Conservation (phyloP, 495 filamentous ascomycete species). For the Penicillium roqueforti region DNA sequence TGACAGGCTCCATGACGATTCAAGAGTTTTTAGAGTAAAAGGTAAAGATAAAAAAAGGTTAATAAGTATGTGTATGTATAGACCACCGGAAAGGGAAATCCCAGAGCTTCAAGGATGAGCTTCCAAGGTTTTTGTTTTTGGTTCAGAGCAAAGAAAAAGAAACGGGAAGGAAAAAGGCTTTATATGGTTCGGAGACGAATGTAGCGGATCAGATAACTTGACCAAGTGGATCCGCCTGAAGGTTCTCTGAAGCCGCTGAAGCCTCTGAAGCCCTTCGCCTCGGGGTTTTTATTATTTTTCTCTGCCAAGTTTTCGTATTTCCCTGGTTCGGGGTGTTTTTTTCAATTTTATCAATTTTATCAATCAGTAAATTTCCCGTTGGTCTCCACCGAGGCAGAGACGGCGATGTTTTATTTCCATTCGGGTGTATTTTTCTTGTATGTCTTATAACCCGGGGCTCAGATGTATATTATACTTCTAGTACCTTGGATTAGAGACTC, state of each 20-base stretch:
- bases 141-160: too few species aligned
- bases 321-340: not conserved
- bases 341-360: slow-evolving; percentile 24
- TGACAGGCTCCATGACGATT: slow-evolving; percentile 19
- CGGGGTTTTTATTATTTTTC: too few species aligned
- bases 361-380: slow-evolving; percentile 21
- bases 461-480: too few species aligned
- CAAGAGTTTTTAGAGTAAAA: not conserved
- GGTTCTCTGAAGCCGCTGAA: not conserved
- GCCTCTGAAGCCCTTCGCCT: too few species aligned
- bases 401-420: not conserved
- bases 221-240: slow-evolving; percentile 16
- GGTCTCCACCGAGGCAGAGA: not conserved
- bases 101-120: not conserved
- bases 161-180: slow-evolving; percentile 11
- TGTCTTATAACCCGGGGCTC: too few species aligned
- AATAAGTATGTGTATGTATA: too few species aligned
- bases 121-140: too few species aligned
- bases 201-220: slow-evolving; percentile 32
- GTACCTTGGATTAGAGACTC: not conserved
- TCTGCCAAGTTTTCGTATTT: slow-evolving; percentile 11
- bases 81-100: not conserved
- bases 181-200: slow-evolving; percentile 4
- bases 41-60: too few species aligned
- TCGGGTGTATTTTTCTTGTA: too few species aligned